Percentiles rank a stretch among this genome's conserved stretches.
phyloP scores from a whole-genome alignment of 176 grass and related monocot genomes.

The Paspalum notatum region DNA sequence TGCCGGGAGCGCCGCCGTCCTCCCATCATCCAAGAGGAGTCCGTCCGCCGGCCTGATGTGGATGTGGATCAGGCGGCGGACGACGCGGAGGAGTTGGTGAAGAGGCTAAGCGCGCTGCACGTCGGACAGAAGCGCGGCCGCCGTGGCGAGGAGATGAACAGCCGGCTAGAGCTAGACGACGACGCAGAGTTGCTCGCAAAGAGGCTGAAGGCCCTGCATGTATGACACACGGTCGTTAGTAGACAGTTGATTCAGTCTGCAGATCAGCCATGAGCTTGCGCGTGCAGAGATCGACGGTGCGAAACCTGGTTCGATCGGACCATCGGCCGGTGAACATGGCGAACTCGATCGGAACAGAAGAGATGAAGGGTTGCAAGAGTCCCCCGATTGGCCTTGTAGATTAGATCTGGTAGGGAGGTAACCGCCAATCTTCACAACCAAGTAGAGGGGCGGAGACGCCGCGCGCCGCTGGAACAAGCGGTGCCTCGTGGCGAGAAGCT shows the following conservation, averaged over 20 bases:
- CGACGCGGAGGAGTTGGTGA: background rate
- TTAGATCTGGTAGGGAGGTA: no score
- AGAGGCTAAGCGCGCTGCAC: background rate
- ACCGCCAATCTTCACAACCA: no score
- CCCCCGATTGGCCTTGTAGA: no score
- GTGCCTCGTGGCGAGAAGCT: no score
- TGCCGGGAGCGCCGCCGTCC: conserved; percentile 15
- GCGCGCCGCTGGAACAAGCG: no score
- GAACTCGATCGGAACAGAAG: background rate
- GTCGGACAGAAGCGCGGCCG: background rate
- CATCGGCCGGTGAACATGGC: background rate
- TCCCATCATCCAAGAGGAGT: background rate
- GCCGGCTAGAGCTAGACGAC: background rate
- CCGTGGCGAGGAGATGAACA: background rate
- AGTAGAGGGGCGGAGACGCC: no score
- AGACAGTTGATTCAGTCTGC: background rate
- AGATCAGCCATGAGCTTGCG: background rate
- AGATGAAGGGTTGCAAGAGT: background rate
- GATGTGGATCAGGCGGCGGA: background rate
- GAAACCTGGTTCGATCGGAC: background rate
- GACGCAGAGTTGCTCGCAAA: background rate
- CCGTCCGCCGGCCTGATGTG: background rate
- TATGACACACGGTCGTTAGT: background rate
- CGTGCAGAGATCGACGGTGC: background rate
- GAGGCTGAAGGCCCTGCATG: background rate